These are phyloP conservation scores for Aspergillus persii DNA, from an alignment of 2,329 filamentous ascomycete species.

Conservation along the genomic window DNA sequence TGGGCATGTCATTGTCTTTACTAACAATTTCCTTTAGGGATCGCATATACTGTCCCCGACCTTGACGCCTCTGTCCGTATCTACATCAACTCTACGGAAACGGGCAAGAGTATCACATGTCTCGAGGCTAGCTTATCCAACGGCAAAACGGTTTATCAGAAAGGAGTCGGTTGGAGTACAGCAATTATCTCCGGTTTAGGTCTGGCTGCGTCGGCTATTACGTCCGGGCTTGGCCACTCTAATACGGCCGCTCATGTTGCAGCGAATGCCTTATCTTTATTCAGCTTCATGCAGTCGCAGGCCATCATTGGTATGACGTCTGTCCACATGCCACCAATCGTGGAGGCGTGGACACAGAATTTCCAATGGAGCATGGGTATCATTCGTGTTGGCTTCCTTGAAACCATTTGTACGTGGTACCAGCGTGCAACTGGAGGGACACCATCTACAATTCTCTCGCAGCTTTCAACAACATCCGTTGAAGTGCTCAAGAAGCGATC, in stretches of 20 bases:
- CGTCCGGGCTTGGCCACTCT: conserved; percentile 85
- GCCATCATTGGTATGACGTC: conserved; percentile 85
- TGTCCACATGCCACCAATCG: conserved; percentile 79
- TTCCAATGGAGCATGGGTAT: conserved; percentile 99
- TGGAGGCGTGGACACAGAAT: conserved; percentile 91
- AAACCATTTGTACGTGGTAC: conserved; percentile 90
- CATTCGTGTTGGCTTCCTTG: conserved; percentile 81
- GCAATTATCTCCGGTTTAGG: conserved; percentile 84
- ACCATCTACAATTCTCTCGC: conserved; percentile 74
- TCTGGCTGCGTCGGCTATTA: conserved; percentile 79
- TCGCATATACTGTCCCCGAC: conserved; percentile 87
- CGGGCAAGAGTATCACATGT: conserved; percentile 70
- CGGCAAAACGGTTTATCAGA: conserved; percentile 84
- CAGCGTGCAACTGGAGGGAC: conserved; percentile 88
- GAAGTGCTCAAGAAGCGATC: conserved; percentile 68
- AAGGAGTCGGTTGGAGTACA: conserved; percentile 84
- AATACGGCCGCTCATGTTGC: conserved; percentile 95
- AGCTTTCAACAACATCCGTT: conserved; percentile 73
- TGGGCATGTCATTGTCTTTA: not conserved
- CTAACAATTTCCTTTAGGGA: conserved; percentile 46
- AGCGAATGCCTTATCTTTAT: conserved; percentile 88
- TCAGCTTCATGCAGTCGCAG: conserved; percentile 91
- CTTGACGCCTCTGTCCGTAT: conserved; percentile 82
- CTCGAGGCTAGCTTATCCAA: conserved; percentile 87
- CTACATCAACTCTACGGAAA: conserved; percentile 70